Evolutionary conservation across 2,329 filamentous ascomycete genomes (phyloP), one percentile per base, ranked within the genome.

Genomic region (Coniochaeta hoffmannii): DNA sequence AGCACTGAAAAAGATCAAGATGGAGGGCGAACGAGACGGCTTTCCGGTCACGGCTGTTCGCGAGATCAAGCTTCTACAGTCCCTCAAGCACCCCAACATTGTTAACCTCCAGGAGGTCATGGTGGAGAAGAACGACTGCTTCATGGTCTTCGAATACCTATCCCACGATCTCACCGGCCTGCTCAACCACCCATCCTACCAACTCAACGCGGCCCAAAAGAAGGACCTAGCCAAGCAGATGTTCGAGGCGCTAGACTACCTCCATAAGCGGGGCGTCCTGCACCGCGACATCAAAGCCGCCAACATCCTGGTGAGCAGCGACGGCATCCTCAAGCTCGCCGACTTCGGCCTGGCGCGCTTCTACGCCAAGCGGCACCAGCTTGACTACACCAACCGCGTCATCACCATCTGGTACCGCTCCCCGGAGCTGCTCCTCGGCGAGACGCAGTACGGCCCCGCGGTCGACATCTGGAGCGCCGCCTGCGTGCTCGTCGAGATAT

Each of bases 91-190:
- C 64, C 74, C 79, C 57, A 96, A 95, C 64, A 86, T 96, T 53
- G 90, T 96, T 56, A 85, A 86, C 38, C 75, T 96, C 17, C 84
- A 89, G 61, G 91, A 96, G 72, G 90, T 95, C 61, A 99, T 99
- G 94, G 94, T 99, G 2, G 94, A 99, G 73, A 89, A 88, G 67
- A 97, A 97, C 63, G 92, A 97, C 71, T 99, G 94, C 70, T 99
- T 96, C 72, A 99, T 99, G 94, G 94, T 99, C 3, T 99, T 99
- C 61, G 94, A 99, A 69, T 99, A 99, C 67, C 80, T 97, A 31
- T 93, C 94, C 1, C 94, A 99, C 69, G 94, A 99, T 69, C 76
- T 99, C 58, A 99, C 94, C 2, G 94, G 94, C 14, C 77, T 99
- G 31, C 82, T 99, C 58, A 97, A 97, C 65, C 94, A 99, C 66